Conservation (phyloP, 306 rosid genomes). For the Rosa multiflora region DNA sequence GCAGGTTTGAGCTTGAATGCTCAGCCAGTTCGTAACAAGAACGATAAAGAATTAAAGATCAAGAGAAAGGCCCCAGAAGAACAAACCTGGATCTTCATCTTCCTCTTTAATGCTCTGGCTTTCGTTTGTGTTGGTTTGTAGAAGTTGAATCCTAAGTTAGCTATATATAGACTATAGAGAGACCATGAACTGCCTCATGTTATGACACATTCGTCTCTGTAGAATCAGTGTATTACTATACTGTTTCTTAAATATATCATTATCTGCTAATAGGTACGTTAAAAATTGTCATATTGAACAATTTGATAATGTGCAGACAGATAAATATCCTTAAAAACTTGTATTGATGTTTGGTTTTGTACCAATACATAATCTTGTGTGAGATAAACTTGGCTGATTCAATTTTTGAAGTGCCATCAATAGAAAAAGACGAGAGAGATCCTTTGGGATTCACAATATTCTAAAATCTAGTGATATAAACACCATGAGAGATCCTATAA, state of each 20-base stretch:
- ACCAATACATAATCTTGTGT: not conserved
- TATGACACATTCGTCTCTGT: not conserved
- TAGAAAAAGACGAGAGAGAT: not conserved
- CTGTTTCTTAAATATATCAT: not conserved
- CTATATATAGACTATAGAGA: too few species aligned
- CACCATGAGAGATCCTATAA: too few species aligned
- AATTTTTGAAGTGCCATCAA: too few species aligned
- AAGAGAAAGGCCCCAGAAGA: not conserved
- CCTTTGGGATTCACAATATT: not conserved
- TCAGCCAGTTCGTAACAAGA: not conserved
- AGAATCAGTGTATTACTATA: too few species aligned
- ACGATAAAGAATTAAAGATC: not conserved
- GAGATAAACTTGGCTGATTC: not conserved
- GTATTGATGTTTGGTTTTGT: not conserved
- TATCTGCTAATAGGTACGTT: not conserved
- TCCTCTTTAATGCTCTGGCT: not conserved
- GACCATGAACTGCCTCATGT: not conserved
- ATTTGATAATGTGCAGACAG: not conserved
- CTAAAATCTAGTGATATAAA: too few species aligned
- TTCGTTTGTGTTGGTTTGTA: too few species aligned
- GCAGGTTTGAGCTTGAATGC: constrained; percentile 25
- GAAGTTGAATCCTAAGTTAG: not conserved
- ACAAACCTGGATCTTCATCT: not conserved
- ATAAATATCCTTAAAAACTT: not conserved
- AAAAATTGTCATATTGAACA: not conserved